Evolutionary conservation across 495 filamentous ascomycete species (phyloP), one percentile per base, ranked within the genome.

Genomic region (Trichoderma virens): DNA sequence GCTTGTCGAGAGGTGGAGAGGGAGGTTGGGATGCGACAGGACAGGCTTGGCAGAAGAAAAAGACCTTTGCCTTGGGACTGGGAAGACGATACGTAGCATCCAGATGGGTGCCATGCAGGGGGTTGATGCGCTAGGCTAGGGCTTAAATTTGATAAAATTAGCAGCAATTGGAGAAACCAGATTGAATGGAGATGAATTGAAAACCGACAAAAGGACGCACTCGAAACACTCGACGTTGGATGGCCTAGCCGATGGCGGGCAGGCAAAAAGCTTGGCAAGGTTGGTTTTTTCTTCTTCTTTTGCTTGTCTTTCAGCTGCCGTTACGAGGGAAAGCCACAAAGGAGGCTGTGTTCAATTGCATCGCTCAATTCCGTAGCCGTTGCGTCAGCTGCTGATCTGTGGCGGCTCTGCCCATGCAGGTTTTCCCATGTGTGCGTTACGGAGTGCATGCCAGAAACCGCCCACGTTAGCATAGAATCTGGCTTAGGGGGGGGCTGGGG

Each of bases 121-220:
- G 51, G 8, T 7, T 8, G 8, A 13, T 13, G 25, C 51, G 51
- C 51, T 56, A 56, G 51, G 51, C 51, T 56, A 56, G 51, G 51
- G 51, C 51, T 56, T 47, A 47, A 47, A 56, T 28, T 27, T 14
- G 43, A 47, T 56, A 56, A 56, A 56, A 56, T 20, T n/a, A 56
- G 51, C 51, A 56, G 43, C 43, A 43, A 18, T 47, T 56, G 9
- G 25, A 27, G 20, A 54, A 54, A 28, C 43, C 14, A 47, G 43
- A 47, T 47, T 51, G n/a, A n/a, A 51, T 25, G n/a, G 38, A 11
- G 6, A 16, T 18, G 38, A 18, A 16, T 11, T 16, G 8, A 11
- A 41, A 18, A 41, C 3, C 13, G 18, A 41, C 4, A 47, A 20
- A 25, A 2, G 43, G 16, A 18, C 7, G 6, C 39, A 13, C 7